phyloP scores from a whole-genome alignment of 2,329 filamentous ascomycete species.

The Aureobasidium melanogenum region DNA sequence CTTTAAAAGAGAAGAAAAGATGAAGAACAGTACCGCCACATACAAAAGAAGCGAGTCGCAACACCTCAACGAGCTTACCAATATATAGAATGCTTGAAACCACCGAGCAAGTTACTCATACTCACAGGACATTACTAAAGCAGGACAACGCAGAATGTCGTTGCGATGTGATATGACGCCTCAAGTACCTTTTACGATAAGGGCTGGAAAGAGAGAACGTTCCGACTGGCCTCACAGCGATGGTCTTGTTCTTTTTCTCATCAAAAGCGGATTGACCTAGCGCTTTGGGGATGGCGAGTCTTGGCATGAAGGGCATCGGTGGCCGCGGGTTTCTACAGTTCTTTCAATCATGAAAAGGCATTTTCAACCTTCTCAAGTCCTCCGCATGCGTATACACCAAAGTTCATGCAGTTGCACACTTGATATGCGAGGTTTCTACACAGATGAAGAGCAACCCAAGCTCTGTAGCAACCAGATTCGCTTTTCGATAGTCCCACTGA shows the following conservation, averaged over 20 bases:
- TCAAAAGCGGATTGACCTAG: neutral
- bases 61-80: neutral
- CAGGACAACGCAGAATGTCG: neutral
- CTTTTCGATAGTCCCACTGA: neutral
- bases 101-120: neutral
- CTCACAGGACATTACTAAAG: neutral
- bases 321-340: neutral
- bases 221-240: neutral
- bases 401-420: neutral
- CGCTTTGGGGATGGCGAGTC: neutral
- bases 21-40: neutral
- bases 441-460: too few species aligned
- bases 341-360: neutral
- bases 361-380: neutral
- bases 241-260: neutral
- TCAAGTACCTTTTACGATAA: neutral
- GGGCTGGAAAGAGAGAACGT: neutral
- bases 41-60: neutral
- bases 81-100: neutral
- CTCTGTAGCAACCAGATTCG: neutral
- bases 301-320: neutral
- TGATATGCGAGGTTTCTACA: neutral
- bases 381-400: too few species aligned
- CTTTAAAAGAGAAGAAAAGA: neutral
- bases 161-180: neutral